phyloP scores from a whole-genome alignment of 352 stramenopile species.

The Lagenidium giganteum region DNA sequence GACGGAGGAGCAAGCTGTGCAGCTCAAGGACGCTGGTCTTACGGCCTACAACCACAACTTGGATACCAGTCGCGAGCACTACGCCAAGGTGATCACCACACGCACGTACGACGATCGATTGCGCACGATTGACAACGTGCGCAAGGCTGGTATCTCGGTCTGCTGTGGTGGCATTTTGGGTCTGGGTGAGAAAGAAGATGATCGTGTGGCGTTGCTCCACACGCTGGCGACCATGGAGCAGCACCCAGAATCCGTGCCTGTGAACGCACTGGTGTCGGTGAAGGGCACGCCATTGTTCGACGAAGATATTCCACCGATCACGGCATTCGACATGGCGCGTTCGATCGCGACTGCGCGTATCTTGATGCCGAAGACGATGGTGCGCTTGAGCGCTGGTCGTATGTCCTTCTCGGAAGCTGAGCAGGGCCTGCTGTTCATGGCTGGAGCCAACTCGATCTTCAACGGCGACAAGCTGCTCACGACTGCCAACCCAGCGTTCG shows the following conservation, averaged over 20 bases:
- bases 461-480: constrained; percentile 98
- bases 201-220: constrained; percentile 94
- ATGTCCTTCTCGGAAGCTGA: constrained; percentile 96
- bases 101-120: constrained; percentile 96
- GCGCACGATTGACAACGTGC: constrained; percentile 95
- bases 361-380: constrained; percentile 97
- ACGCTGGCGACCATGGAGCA: constrained; percentile 94
- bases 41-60: constrained; percentile 99
- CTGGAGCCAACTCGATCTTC: constrained; percentile 98
- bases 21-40: constrained; percentile 97
- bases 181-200: constrained; percentile 92
- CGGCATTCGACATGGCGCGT: constrained; percentile 96
- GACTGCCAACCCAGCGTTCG: constrained; percentile 95
- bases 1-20: constrained; percentile 91
- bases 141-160: constrained; percentile 96
- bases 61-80: constrained; percentile 97
- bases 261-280: constrained; percentile 96
- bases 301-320: constrained; percentile 79
- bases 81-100: constrained; percentile 96
- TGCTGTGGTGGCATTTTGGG: constrained; percentile 97
- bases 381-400: constrained; percentile 94
- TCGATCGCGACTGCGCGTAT: constrained; percentile 97
- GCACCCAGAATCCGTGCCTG: constrained; percentile 95
- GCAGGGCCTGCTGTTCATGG: constrained; percentile 97
- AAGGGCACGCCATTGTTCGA: constrained; percentile 94